Evolutionary conservation across 371 early-diverging fungal species (phyloP).

Genomic region (Choanephora cucurbitarum): DNA sequence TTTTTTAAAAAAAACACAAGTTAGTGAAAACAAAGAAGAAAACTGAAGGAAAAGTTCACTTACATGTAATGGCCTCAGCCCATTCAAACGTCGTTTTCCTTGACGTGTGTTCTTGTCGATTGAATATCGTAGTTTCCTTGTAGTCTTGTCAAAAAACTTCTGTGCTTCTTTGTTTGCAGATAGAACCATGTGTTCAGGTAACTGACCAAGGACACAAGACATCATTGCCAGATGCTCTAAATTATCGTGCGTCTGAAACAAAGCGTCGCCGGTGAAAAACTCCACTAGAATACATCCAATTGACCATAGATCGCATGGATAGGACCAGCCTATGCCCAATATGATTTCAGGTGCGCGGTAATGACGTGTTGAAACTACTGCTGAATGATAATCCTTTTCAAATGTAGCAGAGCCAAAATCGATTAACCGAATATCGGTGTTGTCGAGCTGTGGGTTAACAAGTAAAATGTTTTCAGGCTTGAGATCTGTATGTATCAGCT

Average conservation of each 20-base stretch:
- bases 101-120: constrained; percentile 54
- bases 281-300: constrained; percentile 95
- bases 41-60: not conserved
- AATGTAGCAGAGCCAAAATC: constrained; percentile 96
- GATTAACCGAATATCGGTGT: constrained; percentile 82
- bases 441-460: constrained; percentile 52
- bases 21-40: not conserved
- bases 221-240: constrained; percentile 74
- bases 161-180: constrained; percentile 46
- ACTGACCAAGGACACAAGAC: constrained; percentile 59
- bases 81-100: constrained; percentile 67
- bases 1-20: not conserved
- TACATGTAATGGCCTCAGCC: constrained; percentile 60
- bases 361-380: constrained; percentile 90
- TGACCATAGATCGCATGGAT: constrained; percentile 97
- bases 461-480: constrained; percentile 90
- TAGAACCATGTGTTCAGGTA: constrained; percentile 14
- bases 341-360: constrained; percentile 98
- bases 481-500: constrained; percentile 90
- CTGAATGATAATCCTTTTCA: constrained; percentile 89
- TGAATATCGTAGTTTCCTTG: constrained; percentile 65
- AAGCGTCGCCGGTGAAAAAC: constrained; percentile 89
- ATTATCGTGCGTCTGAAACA: constrained; percentile 92
- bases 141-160: constrained; percentile 54
- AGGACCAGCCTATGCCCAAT: constrained; percentile 88